phyloP scores from a whole-genome alignment of 768 basidiomycete genomes.

The Lactifluus hygrophoroides region DNA sequence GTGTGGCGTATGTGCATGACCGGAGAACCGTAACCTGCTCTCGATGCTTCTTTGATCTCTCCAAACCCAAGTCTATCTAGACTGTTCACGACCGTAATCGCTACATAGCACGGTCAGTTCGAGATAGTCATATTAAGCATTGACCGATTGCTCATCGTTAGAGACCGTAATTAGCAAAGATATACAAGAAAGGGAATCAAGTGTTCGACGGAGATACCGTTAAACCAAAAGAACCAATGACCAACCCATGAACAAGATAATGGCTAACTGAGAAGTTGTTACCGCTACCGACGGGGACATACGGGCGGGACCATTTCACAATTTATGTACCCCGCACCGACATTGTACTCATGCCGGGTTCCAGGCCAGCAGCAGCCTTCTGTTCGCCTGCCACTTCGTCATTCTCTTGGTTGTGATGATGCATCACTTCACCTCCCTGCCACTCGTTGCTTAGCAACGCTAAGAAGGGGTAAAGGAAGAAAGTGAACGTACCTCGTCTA shows the following conservation, averaged over 20 bases:
- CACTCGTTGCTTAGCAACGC: not conserved
- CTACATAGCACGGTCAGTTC: not conserved
- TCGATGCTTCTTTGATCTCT: no score
- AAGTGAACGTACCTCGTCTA: conserved; percentile 21
- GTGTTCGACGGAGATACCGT: not conserved
- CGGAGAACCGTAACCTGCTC: no score
- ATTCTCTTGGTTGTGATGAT: conserved; percentile 14
- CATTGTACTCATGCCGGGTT: not conserved
- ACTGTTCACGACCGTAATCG: no score
- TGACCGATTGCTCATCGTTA: not conserved
- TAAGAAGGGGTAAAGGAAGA: not conserved
- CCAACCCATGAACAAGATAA: not conserved
- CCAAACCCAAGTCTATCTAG: no score
- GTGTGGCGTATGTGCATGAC: no score
- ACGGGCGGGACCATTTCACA: not conserved
- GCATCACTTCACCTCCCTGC: conserved; percentile 12
- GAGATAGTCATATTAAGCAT: not conserved
- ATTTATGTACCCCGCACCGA: conserved; percentile 1
- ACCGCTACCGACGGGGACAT: no score
- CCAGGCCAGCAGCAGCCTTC: not conserved
- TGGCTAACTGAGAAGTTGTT: not conserved
- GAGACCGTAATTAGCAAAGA: not conserved
- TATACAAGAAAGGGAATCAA: not conserved
- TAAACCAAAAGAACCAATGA: not conserved
- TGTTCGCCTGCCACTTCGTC: not conserved